Evolutionary conservation across 176 grass and related monocot species (phyloP).

Genomic region (Zizania latifolia): DNA sequence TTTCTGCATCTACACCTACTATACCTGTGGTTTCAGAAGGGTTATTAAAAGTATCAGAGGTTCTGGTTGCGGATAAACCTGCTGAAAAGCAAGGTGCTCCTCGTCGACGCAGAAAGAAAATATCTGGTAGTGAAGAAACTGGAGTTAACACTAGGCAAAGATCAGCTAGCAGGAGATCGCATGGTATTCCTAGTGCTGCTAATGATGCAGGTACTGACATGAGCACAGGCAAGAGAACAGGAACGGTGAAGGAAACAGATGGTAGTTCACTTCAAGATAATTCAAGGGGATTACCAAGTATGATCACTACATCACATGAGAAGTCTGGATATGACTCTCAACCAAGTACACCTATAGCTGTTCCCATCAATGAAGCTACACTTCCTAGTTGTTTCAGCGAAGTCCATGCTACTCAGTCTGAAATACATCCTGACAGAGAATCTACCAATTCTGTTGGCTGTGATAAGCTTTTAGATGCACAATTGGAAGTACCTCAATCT

Average conservation of each 20-base stretch:
- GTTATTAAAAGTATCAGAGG: slow-evolving; percentile 39
- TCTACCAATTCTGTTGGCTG: slow-evolving; percentile 14
- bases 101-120: slow-evolving; percentile 51
- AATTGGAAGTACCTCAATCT: background rate
- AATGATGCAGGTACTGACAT: slow-evolving; percentile 19
- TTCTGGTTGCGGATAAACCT: slow-evolving; percentile 31
- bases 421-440: slow-evolving; percentile 31
- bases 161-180: slow-evolving; percentile 44
- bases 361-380: slow-evolving; percentile 40
- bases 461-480: slow-evolving; percentile 29
- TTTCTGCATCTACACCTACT: slow-evolving; percentile 26
- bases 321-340: slow-evolving; percentile 49
- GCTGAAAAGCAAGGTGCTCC: slow-evolving; percentile 38
- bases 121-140: slow-evolving; percentile 26
- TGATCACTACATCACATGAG: slow-evolving; percentile 31
- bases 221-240: slow-evolving; percentile 28
- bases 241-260: slow-evolving; percentile 27
- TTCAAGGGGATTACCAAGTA: slow-evolving; percentile 38
- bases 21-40: slow-evolving; percentile 48
- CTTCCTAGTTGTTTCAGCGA: slow-evolving; percentile 33
- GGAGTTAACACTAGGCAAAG: slow-evolving; percentile 43
- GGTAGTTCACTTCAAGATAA: slow-evolving; percentile 30
- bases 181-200: slow-evolving; percentile 2
- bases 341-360: slow-evolving; percentile 47
- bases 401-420: slow-evolving; percentile 23